Evolutionary conservation across 352 stramenopile species (phyloP).

Genomic region (Pythium rhizo-oryzae): DNA sequence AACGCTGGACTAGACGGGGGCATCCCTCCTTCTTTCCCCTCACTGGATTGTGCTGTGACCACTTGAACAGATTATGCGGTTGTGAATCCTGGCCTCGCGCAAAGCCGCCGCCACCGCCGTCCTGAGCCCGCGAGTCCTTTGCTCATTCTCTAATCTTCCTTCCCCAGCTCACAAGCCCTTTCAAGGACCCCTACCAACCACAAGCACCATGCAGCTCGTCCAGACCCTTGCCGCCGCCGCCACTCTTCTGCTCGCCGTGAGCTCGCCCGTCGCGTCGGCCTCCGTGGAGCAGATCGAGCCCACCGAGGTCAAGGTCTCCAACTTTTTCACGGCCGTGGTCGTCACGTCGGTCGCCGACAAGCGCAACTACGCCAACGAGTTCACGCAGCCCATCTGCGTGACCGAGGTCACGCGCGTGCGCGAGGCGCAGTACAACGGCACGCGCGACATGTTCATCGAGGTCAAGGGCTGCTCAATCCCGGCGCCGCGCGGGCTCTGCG

Average conservation of each 20-base stretch:
- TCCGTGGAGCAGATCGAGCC: slow-evolving; percentile 3
- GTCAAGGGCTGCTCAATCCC: slow-evolving; percentile 16
- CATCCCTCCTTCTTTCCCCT: too few relatives aligned
- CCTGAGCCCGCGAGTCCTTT: too few relatives aligned
- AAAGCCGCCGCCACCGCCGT: too few relatives aligned
- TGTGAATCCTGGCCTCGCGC: too few relatives aligned
- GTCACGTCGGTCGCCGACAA: slow-evolving; percentile 16
- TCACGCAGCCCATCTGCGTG: slow-evolving; percentile 16
- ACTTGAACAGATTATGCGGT: too few relatives aligned
- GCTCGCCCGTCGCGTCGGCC: neutral
- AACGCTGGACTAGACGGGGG: too few relatives aligned
- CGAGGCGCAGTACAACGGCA: slow-evolving; percentile 13
- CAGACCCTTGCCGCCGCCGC: neutral
- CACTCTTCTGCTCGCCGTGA: neutral
- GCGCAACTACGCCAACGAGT: slow-evolving; percentile 11
- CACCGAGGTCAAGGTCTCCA: slow-evolving; percentile 1
- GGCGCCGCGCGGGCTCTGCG: slow-evolving; percentile 4
- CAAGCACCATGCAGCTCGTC: slow-evolving; percentile 6
- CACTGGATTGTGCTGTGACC: too few relatives aligned
- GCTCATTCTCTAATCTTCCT: neutral
- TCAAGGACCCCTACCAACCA: neutral
- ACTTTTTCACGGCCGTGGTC: slow-evolving; percentile 12
- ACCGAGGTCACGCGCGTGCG: slow-evolving; percentile 21
- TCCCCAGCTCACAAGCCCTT: neutral
- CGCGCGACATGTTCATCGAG: slow-evolving; percentile 19